Evolutionary conservation across 2,329 filamentous ascomycete species (phyloP).

Genomic region (Beauveria rudraprayagi): DNA sequence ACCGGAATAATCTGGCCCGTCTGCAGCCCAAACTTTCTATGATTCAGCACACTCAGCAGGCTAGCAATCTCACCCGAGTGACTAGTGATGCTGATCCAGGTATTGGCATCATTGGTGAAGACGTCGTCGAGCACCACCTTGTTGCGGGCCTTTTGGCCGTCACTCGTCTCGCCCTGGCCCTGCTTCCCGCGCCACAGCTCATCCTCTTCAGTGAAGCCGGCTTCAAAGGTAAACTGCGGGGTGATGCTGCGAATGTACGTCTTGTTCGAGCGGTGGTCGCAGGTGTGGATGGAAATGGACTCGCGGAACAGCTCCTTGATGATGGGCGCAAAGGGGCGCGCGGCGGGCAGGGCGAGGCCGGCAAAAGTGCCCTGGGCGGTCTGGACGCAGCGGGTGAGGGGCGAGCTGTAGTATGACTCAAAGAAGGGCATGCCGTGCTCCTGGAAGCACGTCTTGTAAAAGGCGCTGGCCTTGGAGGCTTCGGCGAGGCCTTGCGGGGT

Average conservation of each 20-base stretch:
- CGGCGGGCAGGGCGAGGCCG: constrained; percentile 41
- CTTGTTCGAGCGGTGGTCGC: constrained; percentile 52
- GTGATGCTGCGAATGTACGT: constrained; percentile 44
- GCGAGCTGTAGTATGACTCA: constrained; percentile 56
- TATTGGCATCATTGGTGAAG: constrained; percentile 42
- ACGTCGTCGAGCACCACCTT: constrained; percentile 47
- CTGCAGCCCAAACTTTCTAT: constrained; percentile 52
- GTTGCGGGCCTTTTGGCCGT: constrained; percentile 41
- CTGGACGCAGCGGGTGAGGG: constrained; percentile 52
- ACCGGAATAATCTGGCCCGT: constrained; percentile 63
- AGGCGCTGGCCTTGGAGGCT: constrained; percentile 48
- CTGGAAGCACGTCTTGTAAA: constrained; percentile 48
- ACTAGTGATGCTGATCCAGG: constrained; percentile 51
- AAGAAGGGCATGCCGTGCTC: constrained; percentile 50
- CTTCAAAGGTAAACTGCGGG: constrained; percentile 49
- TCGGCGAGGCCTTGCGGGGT: constrained; percentile 50
- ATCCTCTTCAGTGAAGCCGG: constrained; percentile 50
- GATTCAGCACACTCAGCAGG: constrained; percentile 48
- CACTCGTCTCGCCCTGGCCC: constrained; percentile 32
- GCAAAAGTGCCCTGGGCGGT: constrained; percentile 56
- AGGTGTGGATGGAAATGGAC: constrained; percentile 59
- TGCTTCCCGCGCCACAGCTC: constrained; percentile 32
- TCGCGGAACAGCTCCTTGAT: constrained; percentile 61
- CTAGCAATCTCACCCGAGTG: constrained; percentile 50
- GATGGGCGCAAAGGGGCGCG: constrained; percentile 45